Base-by-base conservation (phyloP, 805 yeast species). In the Starmerella lactis-condensi region DNA sequence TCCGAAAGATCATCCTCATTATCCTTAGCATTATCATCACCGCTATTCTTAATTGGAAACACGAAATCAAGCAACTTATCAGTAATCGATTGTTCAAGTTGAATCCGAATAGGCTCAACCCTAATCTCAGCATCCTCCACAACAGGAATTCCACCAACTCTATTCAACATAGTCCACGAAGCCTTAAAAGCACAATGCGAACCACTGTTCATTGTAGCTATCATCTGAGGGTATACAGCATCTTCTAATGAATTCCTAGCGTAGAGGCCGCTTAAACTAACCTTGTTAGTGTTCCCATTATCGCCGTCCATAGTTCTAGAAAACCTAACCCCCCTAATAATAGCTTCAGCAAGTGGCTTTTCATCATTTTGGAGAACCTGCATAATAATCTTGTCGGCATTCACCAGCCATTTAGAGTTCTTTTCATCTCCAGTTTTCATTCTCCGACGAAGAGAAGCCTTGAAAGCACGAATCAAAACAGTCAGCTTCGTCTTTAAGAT, bases 61-160 rank as follows among this genome's bases (percentile, higher is more conserved):
- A 75, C 54, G 55, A 78, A 83, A 12, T 61, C 56, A 45, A 75
- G 58, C 17, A 83, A 48, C 41, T 63, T 65, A 24, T 63, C 64
- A 1, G 82, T 74, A 0, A 83, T 68, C 1, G 56, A 58, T 40
- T 75, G 76, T 38, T 83, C 95, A 23, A 85, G 50, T 40, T 73
- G 75, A 3, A 85, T 43, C 37, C 67, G 69, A 38, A 83, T 44
- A 1, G 93, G 93, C 31, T 65, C 62, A 12, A 79, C 50, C 2
- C 55, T 51, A 13, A 78, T 58, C 22, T 67, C 67, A 16, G 79
- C 72, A 30, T 64, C 57, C 36, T 69, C 71, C 54, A 83, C 60
- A 16, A 83, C 72, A n/a, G 76, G 66, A 30, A 83, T 81, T 8
- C 96, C 96, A 20, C 94, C 96, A 34, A 85, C 75, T 0, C 92